Evolutionary conservation across 352 stramenopile species (phyloP).

Genomic region (Globisporangium cystogenes): DNA sequence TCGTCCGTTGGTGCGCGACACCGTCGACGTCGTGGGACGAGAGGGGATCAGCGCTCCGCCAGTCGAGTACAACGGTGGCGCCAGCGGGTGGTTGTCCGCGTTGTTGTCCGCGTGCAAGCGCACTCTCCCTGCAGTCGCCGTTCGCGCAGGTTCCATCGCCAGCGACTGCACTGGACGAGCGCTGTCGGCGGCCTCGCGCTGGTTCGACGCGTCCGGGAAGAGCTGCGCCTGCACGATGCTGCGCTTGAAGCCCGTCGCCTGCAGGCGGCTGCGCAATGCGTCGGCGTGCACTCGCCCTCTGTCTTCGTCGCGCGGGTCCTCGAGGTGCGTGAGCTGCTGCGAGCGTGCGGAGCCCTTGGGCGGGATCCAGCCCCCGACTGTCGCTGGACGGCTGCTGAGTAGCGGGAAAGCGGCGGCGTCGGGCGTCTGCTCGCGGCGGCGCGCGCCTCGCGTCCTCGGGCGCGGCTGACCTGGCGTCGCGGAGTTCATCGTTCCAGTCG

Average conservation of each 20-base stretch:
- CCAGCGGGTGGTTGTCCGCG: slow-evolving; percentile 22
- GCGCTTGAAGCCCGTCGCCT: slow-evolving; percentile 51
- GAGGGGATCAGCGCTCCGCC: slow-evolving; percentile 40
- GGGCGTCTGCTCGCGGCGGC: slow-evolving; percentile 12
- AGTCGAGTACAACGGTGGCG: slow-evolving; percentile 19
- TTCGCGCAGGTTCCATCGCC: background rate
- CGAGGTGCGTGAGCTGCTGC: background rate
- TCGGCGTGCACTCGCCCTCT: slow-evolving; percentile 2
- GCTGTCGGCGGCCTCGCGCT: slow-evolving; percentile 5
- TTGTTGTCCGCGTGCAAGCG: background rate
- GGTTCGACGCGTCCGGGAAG: slow-evolving; percentile 20
- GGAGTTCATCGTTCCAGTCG: slow-evolving; percentile 2
- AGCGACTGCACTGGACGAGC: too few relatives aligned
- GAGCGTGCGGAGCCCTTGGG: background rate
- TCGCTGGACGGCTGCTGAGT: background rate
- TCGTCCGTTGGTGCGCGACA: slow-evolving; percentile 8
- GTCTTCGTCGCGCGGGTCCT: slow-evolving; percentile 6
- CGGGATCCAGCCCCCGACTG: background rate
- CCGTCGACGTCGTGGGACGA: slow-evolving; percentile 26
- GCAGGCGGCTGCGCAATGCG: slow-evolving; percentile 36
- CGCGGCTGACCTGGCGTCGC: slow-evolving; percentile 7
- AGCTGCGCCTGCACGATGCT: slow-evolving; percentile 50
- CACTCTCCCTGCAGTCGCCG: too few relatives aligned
- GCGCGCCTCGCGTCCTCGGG: slow-evolving; percentile 25
- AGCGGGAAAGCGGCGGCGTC: slow-evolving; percentile 12